Percentiles rank a stretch among this genome's conserved stretches.
phyloP scores from a whole-genome alignment of 768 basidiomycete species.

The Suillus brevipes region DNA sequence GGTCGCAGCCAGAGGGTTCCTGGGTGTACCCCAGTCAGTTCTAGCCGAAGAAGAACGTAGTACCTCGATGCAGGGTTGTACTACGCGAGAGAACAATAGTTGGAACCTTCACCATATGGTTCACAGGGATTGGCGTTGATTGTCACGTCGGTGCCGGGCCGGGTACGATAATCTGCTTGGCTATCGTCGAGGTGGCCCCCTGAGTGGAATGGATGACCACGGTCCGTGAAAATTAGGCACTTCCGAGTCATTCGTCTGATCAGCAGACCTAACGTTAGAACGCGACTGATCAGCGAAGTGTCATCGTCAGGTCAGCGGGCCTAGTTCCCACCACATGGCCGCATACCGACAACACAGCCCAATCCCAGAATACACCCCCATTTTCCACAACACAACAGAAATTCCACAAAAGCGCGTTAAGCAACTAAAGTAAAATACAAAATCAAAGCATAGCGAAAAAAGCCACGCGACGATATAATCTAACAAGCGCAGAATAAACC shows the following conservation, averaged over 20 bases:
- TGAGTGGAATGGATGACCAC: not conserved
- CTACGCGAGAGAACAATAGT: not conserved
- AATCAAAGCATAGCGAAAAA: not conserved
- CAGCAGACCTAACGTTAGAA: not conserved
- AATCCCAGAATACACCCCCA: not conserved
- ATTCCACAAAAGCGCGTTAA: not conserved
- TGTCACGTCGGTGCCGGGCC: not conserved
- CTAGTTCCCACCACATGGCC: not conserved
- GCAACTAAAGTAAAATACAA: not conserved
- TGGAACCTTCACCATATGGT: no score
- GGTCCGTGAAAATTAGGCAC: no score
- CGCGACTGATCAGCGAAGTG: not conserved
- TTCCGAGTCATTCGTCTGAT: not conserved
- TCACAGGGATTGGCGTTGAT: not conserved
- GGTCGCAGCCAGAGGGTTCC: not conserved
- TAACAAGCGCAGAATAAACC: not conserved
- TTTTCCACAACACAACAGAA: not conserved
- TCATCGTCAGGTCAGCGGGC: not conserved
- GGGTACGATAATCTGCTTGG: not conserved
- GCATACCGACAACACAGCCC: not conserved
- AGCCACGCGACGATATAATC: not conserved
- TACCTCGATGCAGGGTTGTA: not conserved
- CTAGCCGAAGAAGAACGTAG: not conserved
- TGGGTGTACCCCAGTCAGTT: not conserved
- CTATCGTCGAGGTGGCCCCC: no score